phyloP scores from a whole-genome alignment of 106 monocot genomes.

The Iris macrosiphon region DNA sequence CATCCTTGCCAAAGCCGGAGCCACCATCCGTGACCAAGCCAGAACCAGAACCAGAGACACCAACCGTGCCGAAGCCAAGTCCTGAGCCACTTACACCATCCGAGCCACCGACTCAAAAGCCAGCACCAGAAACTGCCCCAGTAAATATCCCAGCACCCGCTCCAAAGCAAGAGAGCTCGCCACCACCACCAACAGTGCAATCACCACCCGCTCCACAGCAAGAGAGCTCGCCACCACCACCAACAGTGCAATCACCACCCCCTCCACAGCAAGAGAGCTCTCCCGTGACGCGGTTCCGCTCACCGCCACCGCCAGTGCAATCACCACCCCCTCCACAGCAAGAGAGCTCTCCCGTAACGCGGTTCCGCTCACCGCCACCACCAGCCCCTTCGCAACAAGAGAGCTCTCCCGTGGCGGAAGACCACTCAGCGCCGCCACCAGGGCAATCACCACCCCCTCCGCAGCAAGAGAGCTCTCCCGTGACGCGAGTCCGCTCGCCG shows the following conservation, averaged over 20 bases:
- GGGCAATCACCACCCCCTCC: background rate
- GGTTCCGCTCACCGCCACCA: conserved; percentile 1
- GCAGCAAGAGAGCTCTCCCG: too few species aligned
- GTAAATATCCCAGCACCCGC: background rate
- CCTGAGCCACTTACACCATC: too few species aligned
- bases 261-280: too few species aligned
- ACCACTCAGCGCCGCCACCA: background rate
- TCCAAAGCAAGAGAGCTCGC: background rate
- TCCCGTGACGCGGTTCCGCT: background rate
- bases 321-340: background rate
- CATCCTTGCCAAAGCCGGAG: background rate
- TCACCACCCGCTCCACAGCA: background rate
- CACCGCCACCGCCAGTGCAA: background rate
- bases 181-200: too few species aligned
- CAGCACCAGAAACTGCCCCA: too few species aligned
- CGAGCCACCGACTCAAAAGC: too few species aligned
- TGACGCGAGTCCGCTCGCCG: too few species aligned
- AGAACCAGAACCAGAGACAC: background rate
- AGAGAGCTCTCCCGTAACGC: too few species aligned
- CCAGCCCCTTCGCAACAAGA: background rate
- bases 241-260: background rate
- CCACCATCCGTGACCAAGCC: too few species aligned
- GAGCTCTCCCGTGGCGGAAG: background rate
- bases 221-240: background rate
- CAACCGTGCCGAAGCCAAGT: background rate